phyloP scores from a whole-genome alignment of 1,284 basidiomycete species.

The Pisolithus thermaeus region DNA sequence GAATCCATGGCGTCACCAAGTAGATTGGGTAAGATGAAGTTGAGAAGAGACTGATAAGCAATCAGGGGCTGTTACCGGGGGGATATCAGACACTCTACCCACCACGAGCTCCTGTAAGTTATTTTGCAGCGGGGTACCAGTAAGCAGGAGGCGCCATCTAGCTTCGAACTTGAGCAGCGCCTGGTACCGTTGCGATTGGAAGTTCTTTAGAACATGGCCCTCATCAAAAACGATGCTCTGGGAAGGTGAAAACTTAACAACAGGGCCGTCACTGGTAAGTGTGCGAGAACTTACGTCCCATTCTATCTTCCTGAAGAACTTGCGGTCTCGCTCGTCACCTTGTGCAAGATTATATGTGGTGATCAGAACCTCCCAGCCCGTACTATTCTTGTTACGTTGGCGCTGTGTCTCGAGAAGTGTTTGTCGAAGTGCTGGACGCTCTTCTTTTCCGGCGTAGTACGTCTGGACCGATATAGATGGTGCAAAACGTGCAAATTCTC shows the following conservation, averaged over 20 bases:
- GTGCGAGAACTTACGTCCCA: conserved; percentile 69
- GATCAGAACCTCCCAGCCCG: conserved; percentile 88
- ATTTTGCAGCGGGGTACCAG: conserved; percentile 93
- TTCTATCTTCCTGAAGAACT: conserved; percentile 87
- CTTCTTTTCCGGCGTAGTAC: conserved; percentile 92
- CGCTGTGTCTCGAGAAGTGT: conserved; percentile 58
- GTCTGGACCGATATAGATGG: conserved; percentile 81
- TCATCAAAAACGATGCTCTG: conserved; percentile 93
- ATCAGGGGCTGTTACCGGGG: conserved; percentile 6
- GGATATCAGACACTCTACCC: conserved; percentile 29
- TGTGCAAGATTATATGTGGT: conserved; percentile 96
- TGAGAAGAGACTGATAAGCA: conserved; percentile 78
- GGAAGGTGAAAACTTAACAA: conserved; percentile 7
- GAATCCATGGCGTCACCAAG: conserved; percentile 75
- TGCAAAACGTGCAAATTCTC: conserved; percentile 91
- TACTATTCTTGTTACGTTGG: conserved; percentile 37
- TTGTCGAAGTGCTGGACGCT: conserved; percentile 74
- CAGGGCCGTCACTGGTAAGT: background rate
- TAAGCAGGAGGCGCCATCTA: conserved; percentile 88
- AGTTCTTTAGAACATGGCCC: conserved; percentile 95
- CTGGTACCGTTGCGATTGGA: conserved; percentile 91
- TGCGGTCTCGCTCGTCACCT: conserved; percentile 81
- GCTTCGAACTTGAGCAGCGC: conserved; percentile 83
- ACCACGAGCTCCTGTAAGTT: conserved; percentile 94
- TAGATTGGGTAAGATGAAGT: conserved; percentile 93